Conservation (phyloP, 2,329 filamentous ascomycete genomes). For the Fusarium solani-melongenae region DNA sequence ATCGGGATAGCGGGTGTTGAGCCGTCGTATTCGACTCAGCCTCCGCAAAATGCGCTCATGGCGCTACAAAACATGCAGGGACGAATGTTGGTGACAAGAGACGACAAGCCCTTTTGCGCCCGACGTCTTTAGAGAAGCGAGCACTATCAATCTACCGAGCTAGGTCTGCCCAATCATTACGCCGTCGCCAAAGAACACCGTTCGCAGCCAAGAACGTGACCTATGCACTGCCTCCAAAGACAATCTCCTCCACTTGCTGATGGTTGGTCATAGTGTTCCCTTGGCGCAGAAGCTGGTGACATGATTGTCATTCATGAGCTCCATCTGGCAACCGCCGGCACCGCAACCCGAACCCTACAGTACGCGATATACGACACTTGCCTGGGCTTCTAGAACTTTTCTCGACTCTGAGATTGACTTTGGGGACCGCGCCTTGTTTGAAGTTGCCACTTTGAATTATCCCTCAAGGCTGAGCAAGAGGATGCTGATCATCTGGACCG, state of each 20-base stretch:
- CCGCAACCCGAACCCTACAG: conserved; percentile 1
- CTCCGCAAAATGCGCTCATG: conserved; percentile 7
- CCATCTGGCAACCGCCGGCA: conserved; percentile 29
- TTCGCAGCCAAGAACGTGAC: conserved; percentile 19
- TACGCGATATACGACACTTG: not conserved
- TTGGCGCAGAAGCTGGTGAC: conserved; percentile 18
- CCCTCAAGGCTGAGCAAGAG: not conserved
- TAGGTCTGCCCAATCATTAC: conserved; percentile 18
- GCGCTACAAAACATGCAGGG: not conserved
- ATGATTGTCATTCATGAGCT: conserved; percentile 9
- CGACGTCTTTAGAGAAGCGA: conserved; percentile 20
- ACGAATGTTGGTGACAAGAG: not conserved
- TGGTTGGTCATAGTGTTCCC: conserved; percentile 17
- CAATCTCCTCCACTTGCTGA: conserved; percentile 17
- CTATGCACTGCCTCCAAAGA: conserved; percentile 29
- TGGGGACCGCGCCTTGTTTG: conserved; percentile 11
- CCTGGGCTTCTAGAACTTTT: conserved; percentile 32
- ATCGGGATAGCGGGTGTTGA: not conserved
- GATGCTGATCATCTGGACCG: not conserved
- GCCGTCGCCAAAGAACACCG: not conserved
- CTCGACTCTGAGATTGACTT: not conserved
- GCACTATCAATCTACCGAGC: conserved; percentile 21
- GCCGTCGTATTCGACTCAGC: conserved; percentile 16
- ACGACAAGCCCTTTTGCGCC: conserved; percentile 7
- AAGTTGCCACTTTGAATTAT: conserved; percentile 16